These are phyloP conservation scores for Alnus glutinosa DNA, from an alignment of 306 rosid species.

Conservation along the genomic window DNA sequence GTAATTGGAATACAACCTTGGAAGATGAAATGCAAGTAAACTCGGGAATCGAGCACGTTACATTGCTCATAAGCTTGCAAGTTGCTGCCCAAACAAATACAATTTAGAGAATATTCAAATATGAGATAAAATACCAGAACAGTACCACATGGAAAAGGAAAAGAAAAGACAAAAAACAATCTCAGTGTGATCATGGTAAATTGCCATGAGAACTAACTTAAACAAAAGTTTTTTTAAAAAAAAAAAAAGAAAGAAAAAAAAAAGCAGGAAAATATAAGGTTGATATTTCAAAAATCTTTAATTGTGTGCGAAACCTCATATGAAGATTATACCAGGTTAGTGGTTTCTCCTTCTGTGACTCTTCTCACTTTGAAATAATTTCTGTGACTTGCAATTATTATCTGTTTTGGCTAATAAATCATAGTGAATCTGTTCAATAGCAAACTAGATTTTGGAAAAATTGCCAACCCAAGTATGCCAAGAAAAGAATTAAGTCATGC, in stretches of 20 bases:
- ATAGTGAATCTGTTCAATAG: neutral
- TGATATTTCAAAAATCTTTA: neutral
- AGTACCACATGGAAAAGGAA: neutral
- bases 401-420: neutral
- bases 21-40: constrained; percentile 95
- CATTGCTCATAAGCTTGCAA: constrained; percentile 79
- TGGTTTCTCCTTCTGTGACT: neutral
- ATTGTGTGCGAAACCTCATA: neutral
- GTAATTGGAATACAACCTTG: constrained; percentile 60
- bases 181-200: neutral
- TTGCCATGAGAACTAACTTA: neutral
- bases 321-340: neutral
- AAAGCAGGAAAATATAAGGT: neutral
- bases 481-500: neutral
- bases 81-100: constrained; percentile 53
- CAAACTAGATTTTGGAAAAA: neutral
- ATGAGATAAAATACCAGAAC: neutral
- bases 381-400: neutral
- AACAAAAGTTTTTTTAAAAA: neutral
- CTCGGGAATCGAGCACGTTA: constrained; percentile 87
- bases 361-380: neutral
- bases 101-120: constrained; percentile 26
- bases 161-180: neutral
- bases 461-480: neutral
- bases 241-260: neutral